Conservation (phyloP, 148 eudicot genomes). For the Rhododendron ovatum region DNA sequence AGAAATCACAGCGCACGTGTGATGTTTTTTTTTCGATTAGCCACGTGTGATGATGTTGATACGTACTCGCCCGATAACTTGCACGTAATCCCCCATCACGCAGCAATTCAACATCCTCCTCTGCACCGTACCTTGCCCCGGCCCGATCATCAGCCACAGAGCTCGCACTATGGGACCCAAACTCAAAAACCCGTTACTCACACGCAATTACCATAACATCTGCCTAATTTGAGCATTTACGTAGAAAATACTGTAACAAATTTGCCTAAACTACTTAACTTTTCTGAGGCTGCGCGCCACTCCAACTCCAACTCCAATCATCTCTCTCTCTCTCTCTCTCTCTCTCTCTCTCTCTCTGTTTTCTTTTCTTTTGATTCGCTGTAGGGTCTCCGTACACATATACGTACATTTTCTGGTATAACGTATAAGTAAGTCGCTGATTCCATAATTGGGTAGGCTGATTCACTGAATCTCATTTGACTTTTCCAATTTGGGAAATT, state of each 20-base stretch:
- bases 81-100: neutral
- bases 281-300: neutral
- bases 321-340: no score
- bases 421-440: neutral
- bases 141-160: neutral
- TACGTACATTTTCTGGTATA: no score
- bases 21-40: no score
- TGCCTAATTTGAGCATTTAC: neutral
- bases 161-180: neutral
- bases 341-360: neutral
- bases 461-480: neutral
- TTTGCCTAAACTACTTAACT: neutral
- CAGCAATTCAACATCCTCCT: neutral
- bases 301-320: neutral
- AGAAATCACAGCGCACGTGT: no score
- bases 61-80: no score
- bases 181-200: neutral
- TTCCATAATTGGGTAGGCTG: slow-evolving; percentile 1
- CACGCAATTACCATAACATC: neutral
- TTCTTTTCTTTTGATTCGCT: neutral
- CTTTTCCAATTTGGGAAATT: neutral
- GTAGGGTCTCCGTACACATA: neutral
- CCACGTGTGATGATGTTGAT: no score
- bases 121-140: no score
- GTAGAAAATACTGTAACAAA: no score